Evolutionary conservation across 768 basidiomycete genomes (phyloP).

Genomic region (Boletellus sp.): DNA sequence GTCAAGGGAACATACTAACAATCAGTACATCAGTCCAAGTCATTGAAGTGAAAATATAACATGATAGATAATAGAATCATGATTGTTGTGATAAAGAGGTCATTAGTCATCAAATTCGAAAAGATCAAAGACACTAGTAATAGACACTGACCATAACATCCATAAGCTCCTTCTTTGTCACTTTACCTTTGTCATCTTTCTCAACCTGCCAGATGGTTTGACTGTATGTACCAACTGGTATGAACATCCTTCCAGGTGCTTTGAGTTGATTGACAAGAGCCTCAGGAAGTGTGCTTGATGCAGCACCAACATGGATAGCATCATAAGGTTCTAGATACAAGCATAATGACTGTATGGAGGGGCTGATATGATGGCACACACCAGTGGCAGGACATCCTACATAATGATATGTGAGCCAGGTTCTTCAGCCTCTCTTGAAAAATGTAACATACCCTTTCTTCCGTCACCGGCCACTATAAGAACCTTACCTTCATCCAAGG

Average conservation of each 20-base stretch:
- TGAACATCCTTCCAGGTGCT: conserved; percentile 80
- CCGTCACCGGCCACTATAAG: conserved; percentile 76
- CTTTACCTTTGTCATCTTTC: conserved; percentile 66
- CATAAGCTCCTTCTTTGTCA: conserved; percentile 66
- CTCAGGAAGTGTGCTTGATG: conserved; percentile 70
- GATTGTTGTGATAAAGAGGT: not conserved
- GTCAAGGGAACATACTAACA: conserved; percentile 70
- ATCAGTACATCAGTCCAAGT: no score
- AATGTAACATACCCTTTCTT: conserved; percentile 49
- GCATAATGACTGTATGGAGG: not conserved
- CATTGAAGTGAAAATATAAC: not conserved
- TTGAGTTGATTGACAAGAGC: conserved; percentile 76
- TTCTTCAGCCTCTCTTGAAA: not conserved
- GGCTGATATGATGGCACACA: conserved; percentile 9
- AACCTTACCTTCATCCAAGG: conserved; percentile 53
- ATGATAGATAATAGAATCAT: not conserved
- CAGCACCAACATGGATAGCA: conserved; percentile 93
- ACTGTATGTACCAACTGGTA: conserved; percentile 69
- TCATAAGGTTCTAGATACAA: conserved; percentile 61
- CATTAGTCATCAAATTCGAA: conserved; percentile 12
- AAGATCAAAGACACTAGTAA: conserved; percentile 4
- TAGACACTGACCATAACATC: conserved; percentile 64
- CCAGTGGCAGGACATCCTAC: conserved; percentile 37
- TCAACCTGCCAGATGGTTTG: conserved; percentile 75
- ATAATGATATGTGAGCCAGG: not conserved